Base-by-base conservation (phyloP, 2,329 filamentous ascomycete species). In the Diaporthe vexans region DNA sequence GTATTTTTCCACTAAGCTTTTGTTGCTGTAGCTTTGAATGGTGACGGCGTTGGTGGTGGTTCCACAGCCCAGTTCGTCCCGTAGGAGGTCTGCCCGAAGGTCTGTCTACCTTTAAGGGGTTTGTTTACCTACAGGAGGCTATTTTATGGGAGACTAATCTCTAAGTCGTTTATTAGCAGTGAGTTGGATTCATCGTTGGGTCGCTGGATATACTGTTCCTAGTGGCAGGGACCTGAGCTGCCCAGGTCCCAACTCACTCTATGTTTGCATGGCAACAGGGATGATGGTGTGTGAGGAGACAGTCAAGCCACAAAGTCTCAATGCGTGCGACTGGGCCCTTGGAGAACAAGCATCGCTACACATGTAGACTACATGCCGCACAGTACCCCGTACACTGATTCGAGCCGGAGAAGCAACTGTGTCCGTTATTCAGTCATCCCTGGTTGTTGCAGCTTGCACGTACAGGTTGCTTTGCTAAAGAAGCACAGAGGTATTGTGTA, bases 401-500 rank as follows among this genome's bases (percentile, higher is more conserved):
- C n/a, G 21, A 26, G 48, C 48, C 10, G 48, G 33, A 68, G 10
- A 54, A 68, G 63, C 46, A 54, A 68, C 63, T 52, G 63, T 54
- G 63, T 68, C 63, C 63, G 24, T 33, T 21, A 9, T 33, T 15
- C 48, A 8, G 48, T 15, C 48, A 26, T 52, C 19, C n/a, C 48
- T 51, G 48, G 15, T 51, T n/a, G 3, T 51, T 24, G 13, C 24
- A 46, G 63, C 29, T 26, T 54, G 61, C 29, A 48, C 26, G 24
- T 24, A 35, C 61, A 51, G n/a, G 9, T 43, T 52, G 21, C n/a
- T n/a, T 68, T n/a, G 21, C 5, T 15, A 24, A 6, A 15, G 15
- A 19, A 2, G 13, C 26, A 46, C 21, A 37, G 29, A 19, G 19
- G 21, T 46, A 21, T 51, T 21, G 48, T 21, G 8, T 4, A n/a